Evolutionary conservation across 768 basidiomycete genomes (phyloP).

Genomic region (Mycena rosella): DNA sequence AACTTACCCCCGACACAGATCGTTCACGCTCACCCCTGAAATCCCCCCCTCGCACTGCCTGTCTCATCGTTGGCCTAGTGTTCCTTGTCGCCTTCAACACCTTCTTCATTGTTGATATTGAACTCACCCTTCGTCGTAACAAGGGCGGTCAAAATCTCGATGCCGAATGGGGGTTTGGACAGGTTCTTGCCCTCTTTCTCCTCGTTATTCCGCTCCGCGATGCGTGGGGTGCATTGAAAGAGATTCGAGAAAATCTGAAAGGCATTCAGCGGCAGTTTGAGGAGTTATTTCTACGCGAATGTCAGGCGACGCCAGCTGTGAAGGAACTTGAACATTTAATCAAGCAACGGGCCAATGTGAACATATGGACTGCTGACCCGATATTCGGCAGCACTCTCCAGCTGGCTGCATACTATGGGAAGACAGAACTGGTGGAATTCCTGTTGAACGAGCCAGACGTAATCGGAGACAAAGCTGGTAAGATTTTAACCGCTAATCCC

Average conservation of each 20-base stretch:
- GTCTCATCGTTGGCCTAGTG: not conserved
- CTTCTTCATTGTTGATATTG: too few species aligned
- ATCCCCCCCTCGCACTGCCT: not conserved
- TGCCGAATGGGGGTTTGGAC: not conserved
- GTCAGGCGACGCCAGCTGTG: not conserved
- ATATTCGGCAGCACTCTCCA: too few species aligned
- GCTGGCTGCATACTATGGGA: too few species aligned
- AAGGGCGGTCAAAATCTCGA: not conserved
- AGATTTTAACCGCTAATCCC: too few species aligned
- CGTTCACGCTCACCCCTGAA: too few species aligned
- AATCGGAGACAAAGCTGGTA: too few species aligned
- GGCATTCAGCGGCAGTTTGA: not conserved
- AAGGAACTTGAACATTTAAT: too few species aligned
- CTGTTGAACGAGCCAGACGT: too few species aligned
- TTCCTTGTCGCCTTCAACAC: not conserved
- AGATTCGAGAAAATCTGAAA: not conserved
- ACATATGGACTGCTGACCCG: too few species aligned
- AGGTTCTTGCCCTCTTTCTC: not conserved
- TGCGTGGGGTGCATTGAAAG: not conserved
- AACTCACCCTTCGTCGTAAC: slow-evolving; percentile 4
- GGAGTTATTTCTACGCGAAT: not conserved
- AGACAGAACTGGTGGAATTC: too few species aligned
- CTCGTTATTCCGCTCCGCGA: slow-evolving; percentile 7
- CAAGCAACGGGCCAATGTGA: not conserved
- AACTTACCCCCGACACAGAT: too few species aligned